Conservation (phyloP, 345 rosid species). For the Anacardium occidentale region DNA sequence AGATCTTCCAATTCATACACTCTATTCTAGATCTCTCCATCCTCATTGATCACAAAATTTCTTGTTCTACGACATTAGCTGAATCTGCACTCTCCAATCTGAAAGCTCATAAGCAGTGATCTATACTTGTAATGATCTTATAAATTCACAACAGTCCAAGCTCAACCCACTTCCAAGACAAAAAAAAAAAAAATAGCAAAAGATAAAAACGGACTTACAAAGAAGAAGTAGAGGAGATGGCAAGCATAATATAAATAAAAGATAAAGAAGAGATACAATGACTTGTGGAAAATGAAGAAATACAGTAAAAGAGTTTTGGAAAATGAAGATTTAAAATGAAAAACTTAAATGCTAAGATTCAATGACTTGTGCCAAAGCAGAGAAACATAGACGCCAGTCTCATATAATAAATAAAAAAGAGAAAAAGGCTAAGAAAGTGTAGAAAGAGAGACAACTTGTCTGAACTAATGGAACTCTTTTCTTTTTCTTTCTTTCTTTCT, state of each 20-base stretch:
- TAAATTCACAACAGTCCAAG: constrained; percentile 12
- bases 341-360: constrained; percentile 61
- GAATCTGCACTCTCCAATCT: constrained; percentile 41
- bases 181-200: constrained; percentile 3
- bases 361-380: constrained; percentile 20
- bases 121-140: constrained; percentile 20
- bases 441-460: neutral
- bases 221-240: constrained; percentile 27
- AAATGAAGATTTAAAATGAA: constrained; percentile 20
- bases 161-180: neutral
- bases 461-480: neutral
- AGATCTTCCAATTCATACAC: constrained; percentile 47
- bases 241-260: constrained; percentile 16
- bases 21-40: constrained; percentile 50
- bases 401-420: neutral
- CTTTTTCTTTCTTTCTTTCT: neutral
- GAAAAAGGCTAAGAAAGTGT: constrained; percentile 7
- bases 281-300: too few relatives aligned
- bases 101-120: constrained; percentile 24
- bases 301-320: constrained; percentile 19
- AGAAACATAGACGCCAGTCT: constrained; percentile 10
- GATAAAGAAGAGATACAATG: too few relatives aligned
- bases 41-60: constrained; percentile 44
- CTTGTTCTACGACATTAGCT: constrained; percentile 31
- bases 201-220: constrained; percentile 22